Evolutionary conservation across 2,329 filamentous ascomycete species (phyloP), one percentile per base, ranked within the genome.

Genomic region (Fusarium sp.): DNA sequence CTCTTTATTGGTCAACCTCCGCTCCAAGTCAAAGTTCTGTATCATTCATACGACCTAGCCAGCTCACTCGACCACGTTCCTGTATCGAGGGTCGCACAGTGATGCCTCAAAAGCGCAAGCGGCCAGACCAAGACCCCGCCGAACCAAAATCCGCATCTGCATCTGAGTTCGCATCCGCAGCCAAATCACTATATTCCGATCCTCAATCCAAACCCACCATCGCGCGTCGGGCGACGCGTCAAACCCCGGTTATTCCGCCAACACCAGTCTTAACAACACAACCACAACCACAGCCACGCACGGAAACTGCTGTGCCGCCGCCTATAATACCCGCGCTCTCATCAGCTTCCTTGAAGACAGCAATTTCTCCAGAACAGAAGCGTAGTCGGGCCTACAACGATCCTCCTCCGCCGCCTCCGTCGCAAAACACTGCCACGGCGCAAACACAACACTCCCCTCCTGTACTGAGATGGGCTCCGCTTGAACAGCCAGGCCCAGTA

Each of bases 161-260:
- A 27, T 27, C 25, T n/a, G n/a, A n/a, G n/a, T n/a, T n/a, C 25
- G 25, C 25, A 27, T 27, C 51, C 36, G 23, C 39, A 25, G 56
- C 14, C 36, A 58, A 49, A 46, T 57, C 35, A 39, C 55, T 49
- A 53, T 43, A 29, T 43, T 62, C 58, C 29, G 49, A 63, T 21
- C 41, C 58, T 46, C 66, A 63, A 43, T 21, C 67, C 29, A 63
- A 69, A 55, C 55, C 73, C 55, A 58, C 69, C 45, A 50, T 63
- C 36, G 75, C 77, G 76, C 78, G 79, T 72, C 76, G 78, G 62
- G 74, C 77, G 63, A 79, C 79, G 78, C 79, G 79, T 76, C 79
- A 80, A 61, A 80, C 77, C 65, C 74, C 75, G 23, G 74, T 77
- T 46, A 67, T 71, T 55, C 76, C 75, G 43, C 75, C 76, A 46